Base-by-base conservation (phyloP, 129 eudicot genomes). In the Helichrysum umbraculigerum region DNA sequence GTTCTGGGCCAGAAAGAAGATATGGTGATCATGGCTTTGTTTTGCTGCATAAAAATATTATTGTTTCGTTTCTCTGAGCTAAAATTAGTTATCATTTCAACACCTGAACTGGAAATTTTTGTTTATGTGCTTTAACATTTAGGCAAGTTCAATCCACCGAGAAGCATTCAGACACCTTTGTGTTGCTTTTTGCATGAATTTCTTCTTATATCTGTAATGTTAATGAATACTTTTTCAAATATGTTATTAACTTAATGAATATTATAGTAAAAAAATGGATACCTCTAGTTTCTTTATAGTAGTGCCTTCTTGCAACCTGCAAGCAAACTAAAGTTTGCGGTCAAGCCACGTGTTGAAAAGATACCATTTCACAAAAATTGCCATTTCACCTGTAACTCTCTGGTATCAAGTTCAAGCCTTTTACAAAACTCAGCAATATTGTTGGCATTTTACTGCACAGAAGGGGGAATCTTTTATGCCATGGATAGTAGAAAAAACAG, bases 1-100 rank as follows among this genome's bases (percentile, higher is more conserved):
- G 74, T 83, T 94, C 76, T 94, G 96, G 93, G 85, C 82, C 73
- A 86, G 70, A 78, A 91, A 83, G 54, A 94, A 89, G 88, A 83
- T 94, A 59, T 94, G 91, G 90, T 94, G 92, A 91, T 81, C 79
- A 41, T 42, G 41, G 56, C 30, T 19, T 69, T 57, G 1, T 56
- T 68, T 35, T n/a, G 68, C 20, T 39, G 32, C 35, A 62, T 70
- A 52, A 35, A 54, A 54, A 54, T 76, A 52, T 52, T 19, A 7
- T 72, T 25, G 28, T 25, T 72, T 34, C 44, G 16, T 52, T 73
- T 79, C 60, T 68, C 65, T 44, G 20, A 61, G 68, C 57, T 65
- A 29, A 66, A 65, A 74, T 71, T 82, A 72, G 34, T 77, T 66
- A 11, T 44, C 22, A 17, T 29, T 66, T 74, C 78, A 63, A 63